These are phyloP conservation scores for Artomyces pyxidatus DNA, from an alignment of 768 basidiomycete genomes.

Conservation along the genomic window DNA sequence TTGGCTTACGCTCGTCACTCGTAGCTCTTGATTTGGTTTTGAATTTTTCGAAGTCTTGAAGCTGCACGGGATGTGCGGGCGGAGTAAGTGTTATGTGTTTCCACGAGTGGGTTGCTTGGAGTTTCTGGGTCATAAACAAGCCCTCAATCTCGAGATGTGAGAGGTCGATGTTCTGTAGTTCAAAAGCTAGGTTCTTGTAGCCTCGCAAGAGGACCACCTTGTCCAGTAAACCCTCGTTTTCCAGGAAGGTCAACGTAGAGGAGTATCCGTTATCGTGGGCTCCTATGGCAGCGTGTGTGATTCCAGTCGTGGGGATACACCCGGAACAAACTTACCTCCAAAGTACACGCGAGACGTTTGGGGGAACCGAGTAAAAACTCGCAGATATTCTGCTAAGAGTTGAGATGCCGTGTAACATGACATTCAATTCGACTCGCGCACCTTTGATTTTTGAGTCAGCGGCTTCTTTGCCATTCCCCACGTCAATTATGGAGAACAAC, in stretches of 20 bases:
- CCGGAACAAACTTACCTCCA: constrained; percentile 29
- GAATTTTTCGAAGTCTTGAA: constrained; percentile 22
- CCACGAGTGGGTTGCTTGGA: constrained; percentile 13
- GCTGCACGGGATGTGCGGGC: constrained; percentile 3
- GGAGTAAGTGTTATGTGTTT: neutral
- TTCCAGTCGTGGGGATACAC: neutral
- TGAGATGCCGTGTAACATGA: neutral
- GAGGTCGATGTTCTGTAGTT: constrained; percentile 24
- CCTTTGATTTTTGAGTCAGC: constrained; percentile 36
- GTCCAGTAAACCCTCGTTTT: constrained; percentile 30
- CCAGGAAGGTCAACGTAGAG: constrained; percentile 28
- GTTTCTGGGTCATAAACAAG: constrained; percentile 29
- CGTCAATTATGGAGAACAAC: constrained; percentile 34
- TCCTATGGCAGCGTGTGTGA: constrained; percentile 11
- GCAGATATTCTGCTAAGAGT: constrained; percentile 34
- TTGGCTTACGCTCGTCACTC: neutral
- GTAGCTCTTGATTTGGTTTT: constrained; percentile 7
- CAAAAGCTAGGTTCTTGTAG: constrained; percentile 28
- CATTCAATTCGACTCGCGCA: constrained; percentile 5
- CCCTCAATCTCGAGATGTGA: constrained; percentile 27
- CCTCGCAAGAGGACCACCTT: constrained; percentile 34
- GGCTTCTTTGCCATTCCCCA: constrained; percentile 34
- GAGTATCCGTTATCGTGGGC: constrained; percentile 37
- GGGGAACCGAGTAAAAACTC: constrained; percentile 46
- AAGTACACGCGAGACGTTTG: constrained; percentile 34